phyloP scores from a whole-genome alignment of 2,329 filamentous ascomycete species.

The Tolypocladium sp. region DNA sequence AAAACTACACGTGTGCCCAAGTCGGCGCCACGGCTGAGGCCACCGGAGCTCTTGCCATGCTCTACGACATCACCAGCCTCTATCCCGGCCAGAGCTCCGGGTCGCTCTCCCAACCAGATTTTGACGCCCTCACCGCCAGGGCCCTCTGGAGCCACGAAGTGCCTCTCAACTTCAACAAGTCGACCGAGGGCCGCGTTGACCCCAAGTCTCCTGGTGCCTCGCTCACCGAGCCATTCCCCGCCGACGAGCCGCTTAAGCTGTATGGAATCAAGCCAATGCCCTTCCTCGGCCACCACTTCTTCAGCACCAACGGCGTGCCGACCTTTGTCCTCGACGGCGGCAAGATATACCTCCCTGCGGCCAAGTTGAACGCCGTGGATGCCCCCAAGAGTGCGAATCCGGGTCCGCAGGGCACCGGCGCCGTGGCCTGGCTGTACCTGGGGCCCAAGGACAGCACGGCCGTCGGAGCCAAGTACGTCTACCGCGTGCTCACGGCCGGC shows the following conservation, averaged over 20 bases:
- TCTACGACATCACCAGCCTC: constrained; percentile 47
- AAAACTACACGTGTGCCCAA: constrained; percentile 57
- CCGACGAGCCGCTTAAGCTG: constrained; percentile 28
- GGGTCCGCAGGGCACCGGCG: constrained; percentile 38
- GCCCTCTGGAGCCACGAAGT: constrained; percentile 31
- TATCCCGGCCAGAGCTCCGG: constrained; percentile 33
- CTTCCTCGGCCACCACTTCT: constrained; percentile 59
- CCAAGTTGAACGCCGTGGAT: constrained; percentile 37
- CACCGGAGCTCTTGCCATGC: constrained; percentile 48
- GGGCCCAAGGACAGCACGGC: constrained; percentile 26
- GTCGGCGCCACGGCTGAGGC: constrained; percentile 24
- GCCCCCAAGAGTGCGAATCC: constrained; percentile 41
- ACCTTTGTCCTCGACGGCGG: constrained; percentile 46
- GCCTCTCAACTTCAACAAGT: constrained; percentile 37
- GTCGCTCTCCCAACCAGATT: constrained; percentile 29
- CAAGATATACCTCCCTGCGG: constrained; percentile 29
- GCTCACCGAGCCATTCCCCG: constrained; percentile 34
- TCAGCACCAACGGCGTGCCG: constrained; percentile 43
- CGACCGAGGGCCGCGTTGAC: constrained; percentile 15
- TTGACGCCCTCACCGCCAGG: constrained; percentile 27
- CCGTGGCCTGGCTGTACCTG: constrained; percentile 47
- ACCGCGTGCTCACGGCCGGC: constrained; percentile 46
- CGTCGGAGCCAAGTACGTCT: constrained; percentile 31
- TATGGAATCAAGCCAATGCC: constrained; percentile 24
- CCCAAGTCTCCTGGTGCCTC: constrained; percentile 29